phyloP scores from a whole-genome alignment of 1,284 basidiomycete species.

The Puccinia triticina region DNA sequence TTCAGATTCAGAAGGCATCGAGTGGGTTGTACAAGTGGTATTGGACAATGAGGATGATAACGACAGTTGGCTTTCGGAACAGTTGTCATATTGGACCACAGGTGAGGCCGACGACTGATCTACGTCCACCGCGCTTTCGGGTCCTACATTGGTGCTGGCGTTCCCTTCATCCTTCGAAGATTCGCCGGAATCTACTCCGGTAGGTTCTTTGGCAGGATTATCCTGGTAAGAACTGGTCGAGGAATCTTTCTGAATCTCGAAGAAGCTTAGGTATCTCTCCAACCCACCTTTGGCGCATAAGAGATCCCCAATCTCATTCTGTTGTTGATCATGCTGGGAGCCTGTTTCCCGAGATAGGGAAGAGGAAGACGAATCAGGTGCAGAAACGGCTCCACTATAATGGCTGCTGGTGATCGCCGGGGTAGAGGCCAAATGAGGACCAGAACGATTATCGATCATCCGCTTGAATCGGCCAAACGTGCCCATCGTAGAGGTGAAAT shows the following conservation, averaged over 20 bases:
- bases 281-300: conserved; percentile 54
- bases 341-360: conserved; percentile 6
- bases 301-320: conserved; percentile 54
- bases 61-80: conserved; percentile 26
- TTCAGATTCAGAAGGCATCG: conserved; percentile 22
- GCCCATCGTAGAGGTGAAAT: conserved; percentile 55
- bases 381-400: conserved; percentile 10
- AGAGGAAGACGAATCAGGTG: conserved; percentile 19
- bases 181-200: neutral
- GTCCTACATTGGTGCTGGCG: too few species aligned
- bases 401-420: neutral
- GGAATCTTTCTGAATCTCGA: conserved; percentile 49
- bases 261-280: conserved; percentile 54
- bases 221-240: conserved; percentile 25
- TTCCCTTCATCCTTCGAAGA: neutral
- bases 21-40: conserved; percentile 22
- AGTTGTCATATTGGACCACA: conserved; percentile 24
- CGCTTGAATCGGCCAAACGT: conserved; percentile 57
- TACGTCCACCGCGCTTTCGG: neutral
- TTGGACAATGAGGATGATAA: conserved; percentile 35
- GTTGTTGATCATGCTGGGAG: conserved; percentile 50
- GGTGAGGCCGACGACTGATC: neutral
- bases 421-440: conserved; percentile 2
- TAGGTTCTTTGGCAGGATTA: neutral
- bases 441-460: conserved; percentile 53